Evolutionary conservation across 2,329 filamentous ascomycete species (phyloP), one percentile per base, ranked within the genome.

Genomic region (Alternaria triticina): DNA sequence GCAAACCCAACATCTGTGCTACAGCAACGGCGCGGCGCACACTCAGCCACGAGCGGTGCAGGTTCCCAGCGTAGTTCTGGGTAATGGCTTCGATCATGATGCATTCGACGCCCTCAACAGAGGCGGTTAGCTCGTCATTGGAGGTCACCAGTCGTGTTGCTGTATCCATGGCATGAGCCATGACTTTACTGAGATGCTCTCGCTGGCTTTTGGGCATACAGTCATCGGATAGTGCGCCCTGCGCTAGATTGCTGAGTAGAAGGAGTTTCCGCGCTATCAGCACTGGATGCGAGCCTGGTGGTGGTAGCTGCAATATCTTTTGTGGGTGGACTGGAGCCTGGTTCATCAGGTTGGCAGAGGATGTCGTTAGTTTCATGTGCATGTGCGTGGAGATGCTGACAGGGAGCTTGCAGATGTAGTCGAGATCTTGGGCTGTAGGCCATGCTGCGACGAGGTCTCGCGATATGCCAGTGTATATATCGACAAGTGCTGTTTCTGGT

Each of bases 1-100:
- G 75, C 3, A 85, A 57, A 0, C 79, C 80, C 74, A 84, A 77
- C 30, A 83, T 59, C 65, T 85, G 83, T 0, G 81, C 83, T 3
- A 81, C 61, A 0, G 64, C 66, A 62, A 82, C 75, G 0, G 82
- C 82, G 23, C 82, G 72, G 3, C 82, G 80, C 10, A 71, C 59
- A 0, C 78, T 70, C 4, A 81, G 46, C 81, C 80, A 84, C 0
- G 79, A 75, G 3, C 74, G 74, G 13, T 80, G 79, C 5, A 84
- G 74, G 51, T 82, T 82, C 0, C 83, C 83, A 12, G 57, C 40
- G 40, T 83, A 79, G 11, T 72, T 72, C 5, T 83, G 72, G 56
- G 78, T 83, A 17, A 79, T 65, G 5, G 71, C 72, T 64, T 84
- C 82, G 1, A 85, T 62, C 57, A 84, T 74, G 27, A 85, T 73